Percentiles rank a stretch among this genome's conserved stretches.
Evolutionary conservation across 164 flowering plant genomes (phyloP).

Genomic region (Platanus orientalis): DNA sequence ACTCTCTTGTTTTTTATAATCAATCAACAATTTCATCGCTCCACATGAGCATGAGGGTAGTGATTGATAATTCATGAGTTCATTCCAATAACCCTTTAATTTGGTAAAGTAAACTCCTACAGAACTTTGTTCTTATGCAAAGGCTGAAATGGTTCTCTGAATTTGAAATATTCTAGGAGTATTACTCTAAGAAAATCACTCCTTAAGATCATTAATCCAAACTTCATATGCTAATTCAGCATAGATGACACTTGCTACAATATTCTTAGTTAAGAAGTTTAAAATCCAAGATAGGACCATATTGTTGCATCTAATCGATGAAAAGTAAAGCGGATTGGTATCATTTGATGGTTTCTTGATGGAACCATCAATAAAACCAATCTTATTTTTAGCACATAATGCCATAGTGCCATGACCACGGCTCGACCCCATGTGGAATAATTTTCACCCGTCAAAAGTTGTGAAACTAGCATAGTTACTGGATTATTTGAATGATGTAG

Average conservation of each 20-base stretch:
- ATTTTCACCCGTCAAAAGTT: not conserved
- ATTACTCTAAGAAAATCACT: not conserved
- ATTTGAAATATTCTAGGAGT: not conserved
- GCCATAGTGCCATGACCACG: not conserved
- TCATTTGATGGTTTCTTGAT: not conserved
- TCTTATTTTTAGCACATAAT: not conserved
- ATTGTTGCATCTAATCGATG: not conserved
- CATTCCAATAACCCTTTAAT: not conserved
- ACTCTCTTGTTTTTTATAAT: not conserved
- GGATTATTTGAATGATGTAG: constrained; percentile 2
- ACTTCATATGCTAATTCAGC: not conserved
- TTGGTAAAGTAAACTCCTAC: not conserved
- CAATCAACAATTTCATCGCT: not conserved
- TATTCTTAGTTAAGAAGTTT: not conserved
- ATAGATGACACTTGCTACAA: not conserved
- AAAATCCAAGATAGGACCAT: not conserved
- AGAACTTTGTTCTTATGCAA: not conserved
- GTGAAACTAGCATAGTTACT: not conserved
- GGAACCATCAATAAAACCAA: not conserved
- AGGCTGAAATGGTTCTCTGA: not conserved
- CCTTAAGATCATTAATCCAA: not conserved
- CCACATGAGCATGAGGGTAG: not conserved
- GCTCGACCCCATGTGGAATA: not conserved
- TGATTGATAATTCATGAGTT: not conserved
- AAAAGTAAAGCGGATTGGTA: not conserved